These are phyloP conservation scores for Hemerocallis citrina DNA, from an alignment of 106 monocot species.

Conservation along the genomic window DNA sequence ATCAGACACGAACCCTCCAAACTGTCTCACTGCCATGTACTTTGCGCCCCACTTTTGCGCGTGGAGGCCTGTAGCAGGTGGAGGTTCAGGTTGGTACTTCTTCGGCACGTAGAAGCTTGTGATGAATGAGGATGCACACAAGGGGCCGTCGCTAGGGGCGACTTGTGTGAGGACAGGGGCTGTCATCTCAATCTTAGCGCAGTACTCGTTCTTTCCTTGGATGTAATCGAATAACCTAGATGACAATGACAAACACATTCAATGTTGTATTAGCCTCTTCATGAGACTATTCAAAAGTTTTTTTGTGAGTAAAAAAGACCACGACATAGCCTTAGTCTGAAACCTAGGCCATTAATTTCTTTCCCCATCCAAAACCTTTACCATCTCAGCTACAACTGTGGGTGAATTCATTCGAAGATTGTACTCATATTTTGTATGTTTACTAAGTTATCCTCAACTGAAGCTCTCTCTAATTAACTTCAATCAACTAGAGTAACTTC, in stretches of 20 bases:
- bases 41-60: slow-evolving; percentile 45
- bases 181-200: slow-evolving; percentile 72
- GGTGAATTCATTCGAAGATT: no score
- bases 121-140: slow-evolving; percentile 71
- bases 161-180: slow-evolving; percentile 70
- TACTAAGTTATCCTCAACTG: no score
- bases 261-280: no score
- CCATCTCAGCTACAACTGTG: no score
- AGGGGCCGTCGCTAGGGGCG: slow-evolving; percentile 72
- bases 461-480: no score
- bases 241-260: no score
- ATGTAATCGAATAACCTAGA: slow-evolving; percentile 64
- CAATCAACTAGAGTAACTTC: no score
- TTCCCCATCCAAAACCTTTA: not conserved
- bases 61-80: slow-evolving; percentile 65
- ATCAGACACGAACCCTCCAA: slow-evolving; percentile 69
- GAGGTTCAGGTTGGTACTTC: slow-evolving; percentile 65
- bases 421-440: no score
- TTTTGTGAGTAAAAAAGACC: no score
- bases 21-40: slow-evolving; percentile 65
- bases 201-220: slow-evolving; percentile 72
- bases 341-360: not conserved
- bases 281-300: no score
- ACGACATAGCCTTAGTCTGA: no score
- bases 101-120: slow-evolving; percentile 79